A percentile compares a stretch with the other conserved stretches of the same genome.
Evolutionary conservation across 2,329 filamentous ascomycete species (phyloP).

Genomic region (Chaetoscypha palmicola): DNA sequence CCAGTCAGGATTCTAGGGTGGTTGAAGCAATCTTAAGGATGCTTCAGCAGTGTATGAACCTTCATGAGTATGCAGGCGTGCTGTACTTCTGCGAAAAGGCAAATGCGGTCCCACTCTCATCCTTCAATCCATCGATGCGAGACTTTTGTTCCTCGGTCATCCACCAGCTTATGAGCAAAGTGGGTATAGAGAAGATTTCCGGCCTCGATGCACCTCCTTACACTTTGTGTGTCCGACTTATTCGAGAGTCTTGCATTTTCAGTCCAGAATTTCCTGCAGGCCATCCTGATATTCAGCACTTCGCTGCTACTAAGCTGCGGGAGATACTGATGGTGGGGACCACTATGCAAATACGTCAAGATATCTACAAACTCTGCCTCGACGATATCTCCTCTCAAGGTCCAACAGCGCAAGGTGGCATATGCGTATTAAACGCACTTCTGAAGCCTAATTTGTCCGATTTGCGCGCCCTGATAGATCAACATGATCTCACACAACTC

Average conservation of each 20-base stretch:
- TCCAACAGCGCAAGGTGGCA: constrained; percentile 61
- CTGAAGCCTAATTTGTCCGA: constrained; percentile 44
- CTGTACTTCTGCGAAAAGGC: constrained; percentile 68
- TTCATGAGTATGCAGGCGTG: constrained; percentile 44
- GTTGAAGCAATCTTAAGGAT: constrained; percentile 72
- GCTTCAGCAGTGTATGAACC: constrained; percentile 41
- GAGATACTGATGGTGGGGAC: constrained; percentile 52
- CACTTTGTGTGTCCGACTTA: constrained; percentile 55
- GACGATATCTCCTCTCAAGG: constrained; percentile 59
- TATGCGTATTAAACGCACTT: constrained; percentile 54
- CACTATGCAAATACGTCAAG: constrained; percentile 47
- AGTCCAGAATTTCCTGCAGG: constrained; percentile 47
- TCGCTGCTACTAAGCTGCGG: constrained; percentile 55
- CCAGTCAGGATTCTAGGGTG: constrained; percentile 78
- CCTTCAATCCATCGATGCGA: constrained; percentile 55
- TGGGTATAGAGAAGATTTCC: constrained; percentile 31
- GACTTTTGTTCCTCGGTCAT: constrained; percentile 54
- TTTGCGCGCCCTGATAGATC: constrained; percentile 48
- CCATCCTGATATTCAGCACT: constrained; percentile 54
- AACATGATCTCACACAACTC: constrained; percentile 55
- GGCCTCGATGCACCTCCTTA: constrained; percentile 41
- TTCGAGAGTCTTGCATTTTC: constrained; percentile 62
- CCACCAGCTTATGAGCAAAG: constrained; percentile 40
- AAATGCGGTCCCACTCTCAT: constrained; percentile 52
- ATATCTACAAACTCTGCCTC: constrained; percentile 61